Evolutionary conservation across 305 asterid genomes (phyloP), one percentile per base, ranked within the genome.

Genomic region (Rubia tinctorum): DNA sequence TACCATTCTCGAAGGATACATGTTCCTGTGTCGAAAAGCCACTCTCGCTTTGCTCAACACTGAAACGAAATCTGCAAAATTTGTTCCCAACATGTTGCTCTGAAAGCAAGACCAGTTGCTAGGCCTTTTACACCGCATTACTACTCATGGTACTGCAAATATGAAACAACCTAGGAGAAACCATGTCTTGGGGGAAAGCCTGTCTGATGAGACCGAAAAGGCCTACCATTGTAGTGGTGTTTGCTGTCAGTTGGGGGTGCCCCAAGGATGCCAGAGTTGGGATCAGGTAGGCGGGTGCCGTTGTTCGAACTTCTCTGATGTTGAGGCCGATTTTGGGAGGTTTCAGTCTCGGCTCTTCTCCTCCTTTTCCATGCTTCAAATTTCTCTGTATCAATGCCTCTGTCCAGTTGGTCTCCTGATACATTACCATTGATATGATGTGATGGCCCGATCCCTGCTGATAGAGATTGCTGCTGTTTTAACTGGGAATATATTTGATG

Each of bases 291-390:
- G 79, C 98, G 85, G 34, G 88, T 51, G 53, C 91, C 92, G 65
- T 87, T 92, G 76, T 73, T 77, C 13, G 79, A 49, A 68, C 88
- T 86, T 78, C 95, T 84, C 75, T 84, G 97, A 74, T 85, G 68
- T 4, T 87, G 84, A 63, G 86, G 82, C 84, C 83, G 96, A 77
- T 22, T 68, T 64, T 90, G 92, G 69, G 87, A 81, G 23, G 88
- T 81, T 76, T 92, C 98, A 61, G 93, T 82, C 73, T 88, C 98
- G 63, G 98, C 95, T 82, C 97, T 86, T 87, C 91, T 95, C 82
- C 91, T 84, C 66, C 98, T 85, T 80, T 90, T 95, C 99, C 99
- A 95, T 61, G 98, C 98, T 87, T 95, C 99, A 71, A 91, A 93
- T 81, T 85, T 95, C 68, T 78, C 97, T 58, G 90, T 84, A 70